Base-by-base conservation (phyloP, 2,329 filamentous ascomycete genomes). In the Canariomyces notabilis region DNA sequence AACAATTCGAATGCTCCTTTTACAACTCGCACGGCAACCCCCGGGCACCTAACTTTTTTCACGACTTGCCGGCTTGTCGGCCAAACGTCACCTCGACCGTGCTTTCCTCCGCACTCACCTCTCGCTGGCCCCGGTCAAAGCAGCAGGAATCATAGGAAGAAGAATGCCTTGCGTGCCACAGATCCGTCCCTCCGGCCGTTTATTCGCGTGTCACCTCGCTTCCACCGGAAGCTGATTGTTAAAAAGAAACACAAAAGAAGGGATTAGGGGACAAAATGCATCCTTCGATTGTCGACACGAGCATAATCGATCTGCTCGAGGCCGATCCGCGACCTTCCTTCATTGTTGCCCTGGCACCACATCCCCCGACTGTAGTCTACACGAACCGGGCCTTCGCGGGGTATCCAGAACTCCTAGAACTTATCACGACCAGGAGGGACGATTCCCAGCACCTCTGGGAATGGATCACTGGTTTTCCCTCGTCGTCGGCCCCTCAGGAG, bases 271-370 rank as follows among this genome's bases (percentile, higher is more conserved):
- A n/a, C n/a, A n/a, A n/a, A 6, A 59, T 59, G 57, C 48, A 53
- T 49, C 47, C 56, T 36, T 54, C 54, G n/a, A 48, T 57, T 23
- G 39, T 55, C n/a, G 46, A 53, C 41, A 46, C 62, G 49, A 59
- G 60, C 56, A 57, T 68, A 48, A 52, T 66, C 57, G 66, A 69
- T 47, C 55, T 71, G 32, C 61, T 71, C 50, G 61, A 67, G 43
- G 60, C 57, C 44, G 67, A 71, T 48, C 61, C 64, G 20, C 60
- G 68, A 19, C 67, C 68, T 6, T 60, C 66, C 22, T 56, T 61
- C 39, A 56, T 59, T 34, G 55, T 59, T 44, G 55, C 57, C 23
- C 46, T 56, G 21, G 40, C 49, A 37, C 51, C 50, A 49, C 58
- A 51, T 41, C 55, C 46, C 29, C 54, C 57, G n/a, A 52, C 57